Percentiles rank a stretch among this genome's conserved stretches.
Conservation (phyloP, 2,329 filamentous ascomycete genomes). For the Monilinia aucupariae region DNA sequence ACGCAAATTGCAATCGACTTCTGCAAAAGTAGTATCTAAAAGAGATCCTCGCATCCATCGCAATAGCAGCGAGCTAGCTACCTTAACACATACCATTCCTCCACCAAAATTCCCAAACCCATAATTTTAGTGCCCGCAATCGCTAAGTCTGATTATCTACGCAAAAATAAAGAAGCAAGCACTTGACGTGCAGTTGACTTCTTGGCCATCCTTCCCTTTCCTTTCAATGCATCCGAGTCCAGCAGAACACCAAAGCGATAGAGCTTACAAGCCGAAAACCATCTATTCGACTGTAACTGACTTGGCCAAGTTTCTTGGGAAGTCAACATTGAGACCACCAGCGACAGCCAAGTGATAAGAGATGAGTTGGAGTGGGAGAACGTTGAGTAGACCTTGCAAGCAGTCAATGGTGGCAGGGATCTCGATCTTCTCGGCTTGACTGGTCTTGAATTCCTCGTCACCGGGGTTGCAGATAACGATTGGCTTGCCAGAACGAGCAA, state of each 20-base stretch:
- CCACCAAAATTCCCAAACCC: slow-evolving; percentile 8
- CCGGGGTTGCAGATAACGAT: slow-evolving; percentile 96
- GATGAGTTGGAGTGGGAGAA: slow-evolving; percentile 95
- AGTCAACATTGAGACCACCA: slow-evolving; percentile 95
- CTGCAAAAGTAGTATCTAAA: slow-evolving; percentile 3
- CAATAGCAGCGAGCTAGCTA: slow-evolving; percentile 1
- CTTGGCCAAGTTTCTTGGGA: slow-evolving; percentile 97
- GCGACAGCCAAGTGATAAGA: slow-evolving; percentile 98
- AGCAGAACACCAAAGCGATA: slow-evolving; percentile 20
- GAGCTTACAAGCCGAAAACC: slow-evolving; percentile 17
- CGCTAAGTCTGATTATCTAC: slow-evolving; percentile 11
- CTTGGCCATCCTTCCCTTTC: background rate
- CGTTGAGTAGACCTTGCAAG: slow-evolving; percentile 94
- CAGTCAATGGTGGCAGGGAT: slow-evolving; percentile 93
- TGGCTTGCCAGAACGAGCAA: slow-evolving; percentile 89
- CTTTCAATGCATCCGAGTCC: slow-evolving; percentile 1
- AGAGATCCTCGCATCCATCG: background rate
- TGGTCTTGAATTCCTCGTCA: slow-evolving; percentile 82
- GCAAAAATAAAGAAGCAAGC: slow-evolving; percentile 11
- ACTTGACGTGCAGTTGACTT: slow-evolving; percentile 3
- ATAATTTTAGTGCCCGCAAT: slow-evolving; percentile 5
- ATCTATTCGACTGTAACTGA: slow-evolving; percentile 93
- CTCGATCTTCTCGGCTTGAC: slow-evolving; percentile 93
- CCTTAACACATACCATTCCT: background rate
- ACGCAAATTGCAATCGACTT: slow-evolving; percentile 4